Base-by-base conservation (phyloP, 768 basidiomycete genomes). In the Neoboletus magnificus region DNA sequence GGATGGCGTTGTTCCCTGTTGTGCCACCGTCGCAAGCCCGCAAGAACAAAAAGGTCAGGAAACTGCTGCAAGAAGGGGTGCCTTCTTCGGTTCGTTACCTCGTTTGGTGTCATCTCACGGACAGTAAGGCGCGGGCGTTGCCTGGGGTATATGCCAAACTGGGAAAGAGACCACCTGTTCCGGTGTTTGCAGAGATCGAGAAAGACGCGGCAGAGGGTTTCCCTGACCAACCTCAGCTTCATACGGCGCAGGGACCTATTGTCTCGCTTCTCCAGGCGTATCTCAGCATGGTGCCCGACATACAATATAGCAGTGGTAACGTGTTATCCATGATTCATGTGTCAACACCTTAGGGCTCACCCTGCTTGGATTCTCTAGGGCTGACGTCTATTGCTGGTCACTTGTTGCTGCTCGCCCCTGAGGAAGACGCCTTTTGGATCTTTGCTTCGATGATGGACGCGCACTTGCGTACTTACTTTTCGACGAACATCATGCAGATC, bases 341-440 rank as follows among this genome's bases (percentile, higher is more conserved):
- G 47, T 55, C 2, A 62, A 41, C 47, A 27, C 13, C 13, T 7
- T 2, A 5, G 22, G 43, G 47, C 58, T 57, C 6, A 50, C 5
- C 30, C 18, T 12, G 5, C 5, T 30, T 32, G 48, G 18, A 27
- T 46, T 39, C 2, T 44, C 2, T 52, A 91, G 91, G 86, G 5
- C 71, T 93, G 37, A 82, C 86, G 8, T 74, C 81, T 12, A 84
- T 92, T 50, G 81, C 85, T 22, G 88, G 88, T 2, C 85, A 90
- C 58, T 72, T 93, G 44, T 71, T 93, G 0, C 71, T 87, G 10
- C 83, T 88, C 45, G 82, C 89, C 0, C 91, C 91, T 0, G 91
- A 93, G 59, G 91, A 93, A 66, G 91, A 93, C 60, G 91, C 89
- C 0, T 93, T 93, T 68, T 93, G 91, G 91, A 92, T 89, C 20